Base-by-base conservation (phyloP, 2,329 filamentous ascomycete genomes). In the Daldinia sp. region DNA sequence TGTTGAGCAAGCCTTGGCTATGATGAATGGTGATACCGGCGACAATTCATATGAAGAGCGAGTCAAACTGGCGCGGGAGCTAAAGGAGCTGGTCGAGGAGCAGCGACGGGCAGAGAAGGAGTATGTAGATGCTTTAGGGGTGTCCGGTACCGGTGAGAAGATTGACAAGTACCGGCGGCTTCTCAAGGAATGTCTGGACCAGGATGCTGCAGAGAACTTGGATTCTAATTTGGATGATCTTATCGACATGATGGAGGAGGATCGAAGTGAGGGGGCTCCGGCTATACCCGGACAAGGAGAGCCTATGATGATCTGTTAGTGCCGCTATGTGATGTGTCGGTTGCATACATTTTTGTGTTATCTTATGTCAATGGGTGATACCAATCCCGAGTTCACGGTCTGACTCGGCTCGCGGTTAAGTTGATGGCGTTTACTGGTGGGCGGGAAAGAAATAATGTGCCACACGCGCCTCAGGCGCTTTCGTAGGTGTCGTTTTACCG, bases 131-230 rank as follows among this genome's bases (percentile, higher is more conserved):
- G 89, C 89, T 10, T 80, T 92, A 45, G 86, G 85, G 43, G 83
- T 88, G 65, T 88, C 90, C 9, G 90, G 90, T 39, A 87, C 89
- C 34, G 87, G 89, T 32, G 89, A 92, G 75, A 88, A 88, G 73
- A 90, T 91, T 67, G 88, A 89, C 69, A 87, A 89, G 74, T 94
- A 94, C 75, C 84, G 90, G 64, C 84, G 84, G 57, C 81, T 93
- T 27, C 85, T 93, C 29, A 86, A 85, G 61, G 85, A 85, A 62
- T 92, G 90, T 61, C 79, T 93, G 25, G 88, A 89, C 23, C 83
- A 88, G 13, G 83, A 86, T 68, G 89, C 91, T 50, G 82, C 82
- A 59, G 88, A 91, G 68, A 88, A 86, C 66, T 83, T 93, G 32
- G 90, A 93, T 74, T 80, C 82, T 43, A 88, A 87, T 71, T 76